Evolutionary conservation across 805 yeast species (phyloP), one percentile per base, ranked within the genome.

Genomic region (Kluyveromyces starmeri): DNA sequence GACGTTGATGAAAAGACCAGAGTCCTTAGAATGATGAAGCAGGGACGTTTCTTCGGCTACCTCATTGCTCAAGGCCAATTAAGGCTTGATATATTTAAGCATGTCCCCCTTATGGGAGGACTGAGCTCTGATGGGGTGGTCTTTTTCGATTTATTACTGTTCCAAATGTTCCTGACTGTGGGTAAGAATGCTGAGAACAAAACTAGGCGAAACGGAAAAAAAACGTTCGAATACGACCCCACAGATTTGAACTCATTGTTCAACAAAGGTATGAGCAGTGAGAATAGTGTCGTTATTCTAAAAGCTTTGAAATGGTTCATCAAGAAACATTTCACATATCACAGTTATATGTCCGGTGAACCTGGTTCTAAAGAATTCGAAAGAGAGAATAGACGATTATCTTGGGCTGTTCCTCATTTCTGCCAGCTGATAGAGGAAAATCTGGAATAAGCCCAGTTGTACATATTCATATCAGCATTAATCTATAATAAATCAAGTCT

Each of bases 1-100:
- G n/a, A n/a, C n/a, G 51, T 53, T 11, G 67, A 68, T 42, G 88
- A 77, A 20, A 78, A 73, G 28, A 47, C 65, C 6, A 71, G 73
- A 44, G 53, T 83, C 22, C 72, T 71, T 45, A 72, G 72, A 44
- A 65, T 78, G 15, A 67, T 82, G 28, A 84, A 83, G 44, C 64
- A 78, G 44, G 96, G 95, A 3, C 68, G 84, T 39, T 75, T 92
- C 43, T 92, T 73, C 48, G 97, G 95, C 0, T 65, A 62, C 32
- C 52, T 92, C 28, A 70, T 88, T 12, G 75, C 82, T 2, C 85
- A 83, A 47, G 83, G 82, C 1, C 68, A 78, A 0, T 62, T 89
- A 40, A 75, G 85, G 3, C 62, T 92, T 31, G 88, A 83, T 48
- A 59, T 82, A 2, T 65, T 92, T 43, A 73, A 81, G 44, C 76